Conservation (phyloP, 2,329 filamentous ascomycete species). For the Fusarium caatingaense region DNA sequence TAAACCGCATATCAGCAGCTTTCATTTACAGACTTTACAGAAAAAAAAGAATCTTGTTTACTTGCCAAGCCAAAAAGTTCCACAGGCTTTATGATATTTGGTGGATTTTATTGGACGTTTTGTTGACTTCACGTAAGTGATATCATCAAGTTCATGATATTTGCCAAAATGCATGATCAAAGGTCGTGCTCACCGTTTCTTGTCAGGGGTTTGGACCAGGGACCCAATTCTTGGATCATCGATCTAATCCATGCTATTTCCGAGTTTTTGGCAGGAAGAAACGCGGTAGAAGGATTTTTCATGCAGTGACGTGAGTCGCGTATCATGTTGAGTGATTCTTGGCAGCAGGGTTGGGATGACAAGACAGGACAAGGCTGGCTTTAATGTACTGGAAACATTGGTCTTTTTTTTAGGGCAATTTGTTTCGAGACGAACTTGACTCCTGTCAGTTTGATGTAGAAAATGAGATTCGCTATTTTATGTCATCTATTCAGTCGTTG, state of each 20-base stretch:
- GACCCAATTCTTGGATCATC: neutral
- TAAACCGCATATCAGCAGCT: conserved; percentile 4
- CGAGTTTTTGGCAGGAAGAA: neutral
- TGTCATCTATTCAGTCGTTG: neutral
- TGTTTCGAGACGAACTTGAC: neutral
- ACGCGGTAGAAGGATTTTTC: neutral
- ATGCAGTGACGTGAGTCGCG: neutral
- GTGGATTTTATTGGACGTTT: neutral
- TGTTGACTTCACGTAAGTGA: conserved; percentile 32
- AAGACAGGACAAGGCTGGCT: too few species aligned
- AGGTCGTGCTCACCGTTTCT: conserved; percentile 27
- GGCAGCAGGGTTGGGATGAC: neutral
- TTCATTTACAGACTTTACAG: too few species aligned
- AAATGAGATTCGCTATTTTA: neutral
- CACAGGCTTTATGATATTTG: conserved; percentile 4
- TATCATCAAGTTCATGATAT: conserved; percentile 38
- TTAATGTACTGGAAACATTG: neutral
- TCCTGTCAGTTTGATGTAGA: neutral
- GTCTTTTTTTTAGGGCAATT: neutral
- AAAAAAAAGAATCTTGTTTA: too few species aligned
- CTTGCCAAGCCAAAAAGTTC: conserved; percentile 26
- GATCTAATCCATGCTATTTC: neutral
- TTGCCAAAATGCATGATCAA: conserved; percentile 37
- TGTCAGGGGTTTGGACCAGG: conserved; percentile 15
- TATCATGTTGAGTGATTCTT: neutral